phyloP scores from a whole-genome alignment of 805 yeast genomes.

The Starmerella kuoi region DNA sequence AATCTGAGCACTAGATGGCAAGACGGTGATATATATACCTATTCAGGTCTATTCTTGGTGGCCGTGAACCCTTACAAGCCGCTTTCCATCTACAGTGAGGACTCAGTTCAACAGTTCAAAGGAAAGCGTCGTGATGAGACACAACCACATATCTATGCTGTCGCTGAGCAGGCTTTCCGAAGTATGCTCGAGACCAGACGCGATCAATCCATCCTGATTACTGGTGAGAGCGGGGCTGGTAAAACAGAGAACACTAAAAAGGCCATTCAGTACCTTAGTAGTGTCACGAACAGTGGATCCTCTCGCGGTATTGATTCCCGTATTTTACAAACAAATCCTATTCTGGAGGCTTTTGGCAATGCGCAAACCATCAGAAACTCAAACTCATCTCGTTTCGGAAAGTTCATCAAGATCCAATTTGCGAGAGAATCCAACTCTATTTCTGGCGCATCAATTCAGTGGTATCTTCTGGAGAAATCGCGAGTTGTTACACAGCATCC shows the following conservation, averaged over 20 bases:
- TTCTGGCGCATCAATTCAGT: conserved; percentile 83
- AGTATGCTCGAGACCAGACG: conserved; percentile 54
- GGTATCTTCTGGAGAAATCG: conserved; percentile 88
- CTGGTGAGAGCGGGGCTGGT: conserved; percentile 99
- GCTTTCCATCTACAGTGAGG: conserved; percentile 56
- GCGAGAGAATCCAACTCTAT: conserved; percentile 44
- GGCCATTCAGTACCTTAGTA: conserved; percentile 80
- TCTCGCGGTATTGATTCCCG: conserved; percentile 51
- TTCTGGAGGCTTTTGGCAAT: conserved; percentile 90
- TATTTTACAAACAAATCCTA: conserved; percentile 88
- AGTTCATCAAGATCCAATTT: conserved; percentile 80
- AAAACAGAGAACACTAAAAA: conserved; percentile 95
- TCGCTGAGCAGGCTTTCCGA: conserved; percentile 75
- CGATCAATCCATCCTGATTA: conserved; percentile 87
- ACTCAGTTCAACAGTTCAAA: conserved; percentile 46
- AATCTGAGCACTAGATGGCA: conserved; percentile 66
- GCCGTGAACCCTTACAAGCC: conserved; percentile 85
- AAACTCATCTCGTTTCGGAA: conserved; percentile 94
- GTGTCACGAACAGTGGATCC: conserved; percentile 38
- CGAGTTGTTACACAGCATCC: conserved; percentile 69
- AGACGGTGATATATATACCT: conserved; percentile 76
- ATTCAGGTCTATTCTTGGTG: conserved; percentile 87
- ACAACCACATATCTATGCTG: conserved; percentile 84
- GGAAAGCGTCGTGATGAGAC: conserved; percentile 34
- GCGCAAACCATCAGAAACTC: conserved; percentile 90